Base-by-base conservation (phyloP, 1,284 basidiomycete genomes). In the Cerrena zonata region DNA sequence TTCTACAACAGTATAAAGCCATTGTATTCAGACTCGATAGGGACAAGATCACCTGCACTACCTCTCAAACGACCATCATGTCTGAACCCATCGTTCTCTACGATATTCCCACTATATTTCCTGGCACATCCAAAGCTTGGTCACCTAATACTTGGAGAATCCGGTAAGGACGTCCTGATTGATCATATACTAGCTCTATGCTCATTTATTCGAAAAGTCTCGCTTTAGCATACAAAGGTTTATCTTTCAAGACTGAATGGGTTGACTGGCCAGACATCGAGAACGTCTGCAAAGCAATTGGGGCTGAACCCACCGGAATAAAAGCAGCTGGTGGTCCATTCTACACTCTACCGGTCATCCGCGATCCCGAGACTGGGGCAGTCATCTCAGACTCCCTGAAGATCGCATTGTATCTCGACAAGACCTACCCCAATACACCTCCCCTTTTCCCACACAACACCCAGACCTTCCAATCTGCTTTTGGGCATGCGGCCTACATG, bases 361-460 rank as follows among this genome's bases (percentile, higher is more conserved):
- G 58, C 45, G 64, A 66, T 43, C 60, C 60, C 13, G 53, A 53
- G 7, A 74, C 69, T 1, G 65, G 66, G 2, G 53, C 56, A 1
- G 54, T 61, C 41, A 49, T 77, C 36, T 59, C 70, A 11, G 73
- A 78, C 49, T 76, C 75, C 1, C 24, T 58, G 12, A 48, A 48
- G n/a, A 79, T 78, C 45, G 72, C 72, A 2, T 57, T 67, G 38
- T 77, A 76, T 48, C 69, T 78, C 48, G 76, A 78, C 49, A 56
- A 57, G 30, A 66, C 66, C 11, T 79, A 77, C 58, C 74, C 76
- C 1, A 61, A 69, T 37, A 65, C 67, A 0, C 65, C 61, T 3
- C 49, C 47, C 24, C 55, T 70, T 10, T 52, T 70, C 25, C 68
- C 66, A 0, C 19, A 45, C 7, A 60, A 62, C 22, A 60, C 65